phyloP scores from a whole-genome alignment of 129 eudicot species.

The Oenanthe sinensis region DNA sequence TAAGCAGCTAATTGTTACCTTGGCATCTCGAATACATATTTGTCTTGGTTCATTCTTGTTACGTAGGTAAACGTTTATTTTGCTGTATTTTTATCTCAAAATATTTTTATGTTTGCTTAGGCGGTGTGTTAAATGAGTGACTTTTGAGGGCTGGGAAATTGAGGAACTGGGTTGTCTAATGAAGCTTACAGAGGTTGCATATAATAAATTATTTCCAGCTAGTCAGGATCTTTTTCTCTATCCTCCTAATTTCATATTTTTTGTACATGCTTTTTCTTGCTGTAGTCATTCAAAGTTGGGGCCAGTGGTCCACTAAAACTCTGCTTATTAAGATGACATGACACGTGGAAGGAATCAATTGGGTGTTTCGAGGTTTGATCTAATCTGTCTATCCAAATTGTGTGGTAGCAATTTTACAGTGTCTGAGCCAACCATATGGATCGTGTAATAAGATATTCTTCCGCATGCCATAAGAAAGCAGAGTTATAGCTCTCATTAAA shows the following conservation, averaged over 20 bases:
- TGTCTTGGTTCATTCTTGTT: constrained; percentile 5
- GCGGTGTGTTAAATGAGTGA: no score
- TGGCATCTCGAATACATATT: no score
- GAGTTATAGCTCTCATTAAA: not conserved
- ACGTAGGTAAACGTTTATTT: constrained; percentile 22
- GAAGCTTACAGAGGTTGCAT: no score
- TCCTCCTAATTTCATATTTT: no score
- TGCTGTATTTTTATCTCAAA: no score
- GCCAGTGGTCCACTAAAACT: not conserved
- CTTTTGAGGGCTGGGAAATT: no score
- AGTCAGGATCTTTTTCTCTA: no score
- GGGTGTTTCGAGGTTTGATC: constrained; percentile 53
- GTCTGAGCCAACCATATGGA: constrained; percentile 12
- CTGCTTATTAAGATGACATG: constrained; percentile 10
- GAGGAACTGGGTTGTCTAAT: no score
- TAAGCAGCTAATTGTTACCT: no score
- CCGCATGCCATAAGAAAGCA: constrained; percentile 4
- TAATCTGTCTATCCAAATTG: constrained; percentile 40
- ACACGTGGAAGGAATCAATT: constrained; percentile 51
- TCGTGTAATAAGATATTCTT: not conserved
- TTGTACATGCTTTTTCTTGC: not conserved
- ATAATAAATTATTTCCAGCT: no score
- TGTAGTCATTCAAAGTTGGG: not conserved
- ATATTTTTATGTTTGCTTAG: no score
- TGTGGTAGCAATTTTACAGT: constrained; percentile 38